Conservation (phyloP, 2,329 filamentous ascomycete genomes). For the Epichloe amarillans region DNA sequence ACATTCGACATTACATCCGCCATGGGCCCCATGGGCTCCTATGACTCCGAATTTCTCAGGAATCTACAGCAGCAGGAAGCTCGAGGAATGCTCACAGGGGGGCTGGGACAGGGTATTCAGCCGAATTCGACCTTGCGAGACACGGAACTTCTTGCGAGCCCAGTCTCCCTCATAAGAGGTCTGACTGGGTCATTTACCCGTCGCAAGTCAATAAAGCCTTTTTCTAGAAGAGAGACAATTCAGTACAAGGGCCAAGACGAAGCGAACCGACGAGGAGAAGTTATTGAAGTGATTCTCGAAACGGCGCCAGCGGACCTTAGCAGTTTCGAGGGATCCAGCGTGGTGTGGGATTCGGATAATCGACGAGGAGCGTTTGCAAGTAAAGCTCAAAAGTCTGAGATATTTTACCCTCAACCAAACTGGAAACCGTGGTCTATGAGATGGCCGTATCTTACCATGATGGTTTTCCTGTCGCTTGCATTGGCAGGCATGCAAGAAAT, state of each 20-base stretch:
- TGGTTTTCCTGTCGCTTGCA: conserved; percentile 39
- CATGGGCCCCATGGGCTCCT: conserved; percentile 30
- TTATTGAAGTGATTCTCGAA: conserved; percentile 43
- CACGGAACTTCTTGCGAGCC: conserved; percentile 33
- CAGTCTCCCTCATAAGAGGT: conserved; percentile 19
- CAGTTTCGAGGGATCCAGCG: conserved; percentile 31
- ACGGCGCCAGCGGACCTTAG: conserved; percentile 36
- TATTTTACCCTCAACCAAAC: conserved; percentile 50
- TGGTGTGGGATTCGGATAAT: conserved; percentile 15
- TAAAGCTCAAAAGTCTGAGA: conserved; percentile 25
- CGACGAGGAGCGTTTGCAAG: conserved; percentile 25
- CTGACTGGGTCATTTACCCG: conserved; percentile 30
- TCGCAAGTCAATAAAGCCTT: conserved; percentile 11
- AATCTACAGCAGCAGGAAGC: conserved; percentile 39
- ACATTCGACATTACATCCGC: conserved; percentile 33
- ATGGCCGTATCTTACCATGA: conserved; percentile 41
- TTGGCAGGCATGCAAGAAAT: conserved; percentile 41
- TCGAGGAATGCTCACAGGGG: conserved; percentile 42
- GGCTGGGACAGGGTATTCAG: conserved; percentile 39
- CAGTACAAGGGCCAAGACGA: conserved; percentile 40
- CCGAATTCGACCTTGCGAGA: conserved; percentile 34
- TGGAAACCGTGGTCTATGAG: conserved; percentile 56
- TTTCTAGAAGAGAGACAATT: conserved; percentile 27
- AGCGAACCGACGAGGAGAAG: conserved; percentile 45
- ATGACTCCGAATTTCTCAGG: conserved; percentile 31